A percentile compares a stretch with the other conserved stretches of the same genome.
phyloP scores from a whole-genome alignment of 2,329 filamentous ascomycete genomes.

The Lachnellula willkommii region DNA sequence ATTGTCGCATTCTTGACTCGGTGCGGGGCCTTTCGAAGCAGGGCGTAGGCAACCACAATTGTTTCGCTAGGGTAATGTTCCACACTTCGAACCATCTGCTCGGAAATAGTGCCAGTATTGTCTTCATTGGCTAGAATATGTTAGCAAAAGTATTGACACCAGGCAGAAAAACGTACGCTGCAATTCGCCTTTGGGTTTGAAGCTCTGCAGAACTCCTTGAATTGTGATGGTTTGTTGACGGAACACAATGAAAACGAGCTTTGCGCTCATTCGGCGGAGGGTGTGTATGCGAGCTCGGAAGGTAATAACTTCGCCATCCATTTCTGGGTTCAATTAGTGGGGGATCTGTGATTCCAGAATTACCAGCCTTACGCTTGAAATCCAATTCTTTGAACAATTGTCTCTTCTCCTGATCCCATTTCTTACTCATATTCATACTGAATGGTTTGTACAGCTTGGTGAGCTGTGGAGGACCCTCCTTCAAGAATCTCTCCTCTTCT shows the following conservation, averaged over 20 bases:
- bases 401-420: conserved; percentile 26
- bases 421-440: conserved; percentile 33
- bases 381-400: conserved; percentile 30
- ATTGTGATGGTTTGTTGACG: conserved; percentile 78
- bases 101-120: conserved; percentile 51
- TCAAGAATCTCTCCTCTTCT: conserved; percentile 27
- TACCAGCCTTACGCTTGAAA: conserved; percentile 21
- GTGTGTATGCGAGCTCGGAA: conserved; percentile 74
- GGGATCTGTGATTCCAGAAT: too few relatives aligned
- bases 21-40: conserved; percentile 67
- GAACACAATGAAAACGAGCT: conserved; percentile 79
- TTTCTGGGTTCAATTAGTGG: conserved; percentile 16
- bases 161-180: conserved; percentile 14
- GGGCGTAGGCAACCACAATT: conserved; percentile 70
- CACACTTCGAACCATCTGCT: conserved; percentile 80
- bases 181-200: conserved; percentile 16
- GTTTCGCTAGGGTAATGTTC: conserved; percentile 76
- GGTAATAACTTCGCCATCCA: conserved; percentile 25
- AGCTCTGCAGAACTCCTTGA: conserved; percentile 65
- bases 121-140: conserved; percentile 16
- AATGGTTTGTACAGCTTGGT: conserved; percentile 30
- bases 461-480: conserved; percentile 25
- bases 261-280: conserved; percentile 73
- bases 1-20: conserved; percentile 70
- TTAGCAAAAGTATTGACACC: background rate